Evolutionary conservation across 768 basidiomycete genomes (phyloP).

Genomic region (Hydnomerulius pinastri): DNA sequence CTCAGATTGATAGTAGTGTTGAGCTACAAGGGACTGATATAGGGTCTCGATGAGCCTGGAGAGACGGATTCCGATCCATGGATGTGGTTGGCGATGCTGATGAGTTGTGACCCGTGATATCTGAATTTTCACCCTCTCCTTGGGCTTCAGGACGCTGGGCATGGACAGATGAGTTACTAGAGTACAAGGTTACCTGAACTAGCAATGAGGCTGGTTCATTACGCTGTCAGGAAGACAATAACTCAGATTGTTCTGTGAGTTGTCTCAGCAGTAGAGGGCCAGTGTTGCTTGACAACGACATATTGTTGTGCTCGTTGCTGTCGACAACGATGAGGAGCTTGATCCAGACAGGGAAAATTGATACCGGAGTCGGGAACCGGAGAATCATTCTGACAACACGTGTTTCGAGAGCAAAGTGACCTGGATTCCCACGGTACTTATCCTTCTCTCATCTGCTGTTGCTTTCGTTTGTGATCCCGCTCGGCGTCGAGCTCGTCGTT

Average conservation of each 20-base stretch:
- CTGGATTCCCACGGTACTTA: slow-evolving; percentile 29
- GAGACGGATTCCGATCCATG: no score
- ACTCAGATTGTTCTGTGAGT: neutral
- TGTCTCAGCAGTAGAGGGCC: neutral
- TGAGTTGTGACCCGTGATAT: no score
- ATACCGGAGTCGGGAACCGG: slow-evolving; percentile 26
- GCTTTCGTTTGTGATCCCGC: slow-evolving; percentile 4
- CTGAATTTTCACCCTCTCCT: no score
- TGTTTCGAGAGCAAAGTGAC: neutral
- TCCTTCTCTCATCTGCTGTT: slow-evolving; percentile 14
- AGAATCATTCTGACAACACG: neutral
- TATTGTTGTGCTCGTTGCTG: neutral
- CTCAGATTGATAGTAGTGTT: no score
- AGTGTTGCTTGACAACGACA: slow-evolving; percentile 6
- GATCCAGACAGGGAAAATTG: neutral
- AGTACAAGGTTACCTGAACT: no score
- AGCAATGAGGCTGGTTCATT: no score
- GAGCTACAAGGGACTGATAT: no score
- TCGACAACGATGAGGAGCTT: neutral
- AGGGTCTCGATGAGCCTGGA: no score
- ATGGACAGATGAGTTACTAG: no score
- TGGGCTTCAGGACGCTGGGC: no score
- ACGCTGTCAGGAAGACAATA: no score
- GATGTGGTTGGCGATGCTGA: no score
- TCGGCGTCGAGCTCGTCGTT: slow-evolving; percentile 21